phyloP scores from a whole-genome alignment of 106 monocot genomes.

The Triglochin maritima region DNA sequence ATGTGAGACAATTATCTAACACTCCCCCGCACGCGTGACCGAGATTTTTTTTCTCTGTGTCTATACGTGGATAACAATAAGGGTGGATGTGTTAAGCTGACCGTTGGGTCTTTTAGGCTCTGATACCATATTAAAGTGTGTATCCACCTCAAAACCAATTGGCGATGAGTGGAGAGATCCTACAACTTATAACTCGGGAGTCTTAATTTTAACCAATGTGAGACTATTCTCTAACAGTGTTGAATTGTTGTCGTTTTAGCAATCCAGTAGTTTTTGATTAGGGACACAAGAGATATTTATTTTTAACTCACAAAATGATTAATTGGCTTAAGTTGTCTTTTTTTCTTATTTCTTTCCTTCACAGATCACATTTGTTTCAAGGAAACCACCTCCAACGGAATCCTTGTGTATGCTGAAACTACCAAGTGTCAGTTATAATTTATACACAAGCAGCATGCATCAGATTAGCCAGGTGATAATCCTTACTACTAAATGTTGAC shows the following conservation, averaged over 20 bases:
- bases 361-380: constrained; percentile 8
- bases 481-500: background rate
- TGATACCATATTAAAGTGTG: no score
- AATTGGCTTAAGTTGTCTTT: background rate
- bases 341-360: background rate
- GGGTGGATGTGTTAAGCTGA: no score
- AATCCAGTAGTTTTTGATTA: no score
- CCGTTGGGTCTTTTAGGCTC: no score
- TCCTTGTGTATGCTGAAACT: constrained; percentile 1
- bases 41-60: no score
- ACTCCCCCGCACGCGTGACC: no score
- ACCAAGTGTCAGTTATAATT: constrained; percentile 4
- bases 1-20: no score
- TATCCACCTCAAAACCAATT: no score
- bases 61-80: no score
- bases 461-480: constrained; percentile 1
- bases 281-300: background rate
- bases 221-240: background rate
- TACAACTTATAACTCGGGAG: background rate
- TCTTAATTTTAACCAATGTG: background rate
- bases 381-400: background rate
- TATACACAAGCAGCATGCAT: constrained; percentile 4
- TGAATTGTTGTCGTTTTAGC: background rate
- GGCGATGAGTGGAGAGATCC: no score
- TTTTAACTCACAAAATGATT: background rate